Percentiles rank a stretch among this genome's conserved stretches.
These are phyloP conservation scores for Ceratobasidium theobromae DNA, from an alignment of 1,284 basidiomycete genomes.

Conservation along the genomic window DNA sequence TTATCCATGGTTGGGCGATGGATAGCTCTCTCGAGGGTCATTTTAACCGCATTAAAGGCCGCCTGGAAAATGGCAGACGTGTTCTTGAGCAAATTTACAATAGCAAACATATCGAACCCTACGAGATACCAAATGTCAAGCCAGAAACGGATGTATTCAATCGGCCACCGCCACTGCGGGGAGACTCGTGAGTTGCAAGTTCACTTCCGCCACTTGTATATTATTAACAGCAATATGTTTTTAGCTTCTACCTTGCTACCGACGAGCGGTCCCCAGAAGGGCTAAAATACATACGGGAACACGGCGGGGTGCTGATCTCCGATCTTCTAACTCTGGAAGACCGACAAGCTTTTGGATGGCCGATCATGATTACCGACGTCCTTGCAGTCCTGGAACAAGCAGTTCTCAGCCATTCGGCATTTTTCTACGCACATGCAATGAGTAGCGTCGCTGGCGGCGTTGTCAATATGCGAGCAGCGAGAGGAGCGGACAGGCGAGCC, in stretches of 20 bases:
- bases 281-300: slow-evolving; percentile 44
- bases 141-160: slow-evolving; percentile 35
- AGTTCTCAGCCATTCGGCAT: slow-evolving; percentile 45
- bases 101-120: slow-evolving; percentile 32
- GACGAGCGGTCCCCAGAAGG: slow-evolving; percentile 48
- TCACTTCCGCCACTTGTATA: background rate
- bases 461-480: slow-evolving; percentile 47
- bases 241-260: slow-evolving; percentile 52
- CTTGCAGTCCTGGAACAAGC: slow-evolving; percentile 51
- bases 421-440: slow-evolving; percentile 51
- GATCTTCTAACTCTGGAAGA: slow-evolving; percentile 51
- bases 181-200: slow-evolving; percentile 39
- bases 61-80: slow-evolving; percentile 43
- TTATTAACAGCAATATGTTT: too few relatives aligned
- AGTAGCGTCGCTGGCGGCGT: slow-evolving; percentile 51
- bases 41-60: slow-evolving; percentile 45
- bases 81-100: slow-evolving; percentile 38
- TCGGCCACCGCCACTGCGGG: slow-evolving; percentile 35
- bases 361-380: slow-evolving; percentile 50
- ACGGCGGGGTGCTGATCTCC: slow-evolving; percentile 48
- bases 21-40: slow-evolving; percentile 44
- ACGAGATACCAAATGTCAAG: slow-evolving; percentile 37
- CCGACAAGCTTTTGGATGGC: slow-evolving; percentile 47
- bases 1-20: slow-evolving; percentile 46
- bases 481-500: slow-evolving; percentile 48